Evolutionary conservation across 805 yeast species (phyloP).

Genomic region (Myxozyma melibiosi): DNA sequence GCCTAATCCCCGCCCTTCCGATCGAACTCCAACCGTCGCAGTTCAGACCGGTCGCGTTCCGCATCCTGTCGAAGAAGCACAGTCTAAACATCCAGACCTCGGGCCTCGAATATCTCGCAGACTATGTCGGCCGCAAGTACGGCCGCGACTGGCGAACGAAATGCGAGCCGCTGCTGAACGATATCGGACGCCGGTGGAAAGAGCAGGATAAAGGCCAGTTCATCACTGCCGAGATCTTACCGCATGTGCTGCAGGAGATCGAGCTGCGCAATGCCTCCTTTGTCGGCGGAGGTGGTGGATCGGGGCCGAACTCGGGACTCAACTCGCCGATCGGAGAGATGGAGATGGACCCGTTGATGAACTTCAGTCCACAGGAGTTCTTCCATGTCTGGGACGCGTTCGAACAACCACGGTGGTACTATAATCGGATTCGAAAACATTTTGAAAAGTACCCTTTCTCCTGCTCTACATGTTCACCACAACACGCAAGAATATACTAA

Average conservation of each 20-base stretch:
- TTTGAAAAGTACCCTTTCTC: conserved; percentile 25
- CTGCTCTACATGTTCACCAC: not conserved
- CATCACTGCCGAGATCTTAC: conserved; percentile 72
- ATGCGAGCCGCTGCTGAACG: conserved; percentile 69
- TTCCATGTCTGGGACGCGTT: conserved; percentile 66
- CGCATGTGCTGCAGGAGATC: conserved; percentile 64
- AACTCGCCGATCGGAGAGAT: conserved; percentile 3
- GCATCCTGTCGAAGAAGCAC: conserved; percentile 87
- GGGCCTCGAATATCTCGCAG: conserved; percentile 73
- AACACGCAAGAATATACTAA: not conserved
- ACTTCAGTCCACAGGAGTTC: conserved; percentile 49
- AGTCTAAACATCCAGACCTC: conserved; percentile 87
- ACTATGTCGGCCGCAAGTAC: conserved; percentile 70
- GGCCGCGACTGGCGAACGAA: conserved; percentile 86
- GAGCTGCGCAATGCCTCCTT: conserved; percentile 40
- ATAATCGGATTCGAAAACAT: conserved; percentile 55
- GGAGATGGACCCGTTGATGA: conserved; percentile 31
- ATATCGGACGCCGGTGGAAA: conserved; percentile 81
- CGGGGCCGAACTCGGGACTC: conserved; percentile 1
- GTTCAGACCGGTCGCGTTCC: conserved; percentile 86
- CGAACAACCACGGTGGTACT: conserved; percentile 64
- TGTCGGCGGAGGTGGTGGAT: conserved; percentile 14
- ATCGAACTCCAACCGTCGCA: conserved; percentile 77
- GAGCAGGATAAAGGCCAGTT: conserved; percentile 86
- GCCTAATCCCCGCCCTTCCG: conserved; percentile 52